phyloP scores from a whole-genome alignment of 78 protist species.

The Ministeria vibrans region DNA sequence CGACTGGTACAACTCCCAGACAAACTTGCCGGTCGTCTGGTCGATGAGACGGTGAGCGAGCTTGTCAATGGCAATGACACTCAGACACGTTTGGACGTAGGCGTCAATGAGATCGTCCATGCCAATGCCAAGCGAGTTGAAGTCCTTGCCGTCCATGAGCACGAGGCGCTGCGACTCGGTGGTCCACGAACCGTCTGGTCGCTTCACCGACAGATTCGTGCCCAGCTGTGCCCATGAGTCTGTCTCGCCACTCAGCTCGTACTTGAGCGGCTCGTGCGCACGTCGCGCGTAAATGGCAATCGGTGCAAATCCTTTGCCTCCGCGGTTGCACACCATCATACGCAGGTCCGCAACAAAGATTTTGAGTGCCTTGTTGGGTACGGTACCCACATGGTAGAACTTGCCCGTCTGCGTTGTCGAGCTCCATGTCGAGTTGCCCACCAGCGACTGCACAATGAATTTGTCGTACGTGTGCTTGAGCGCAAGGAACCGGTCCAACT shows the following conservation, averaged over 20 bases:
- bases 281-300: constrained; percentile 42
- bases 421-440: constrained; percentile 46
- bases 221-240: constrained; percentile 58
- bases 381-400: constrained; percentile 56
- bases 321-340: constrained; percentile 37
- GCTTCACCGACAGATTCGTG: constrained; percentile 35
- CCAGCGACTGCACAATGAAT: constrained; percentile 53
- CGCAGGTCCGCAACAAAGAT: constrained; percentile 46
- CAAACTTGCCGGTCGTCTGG: no score
- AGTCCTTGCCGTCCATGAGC: constrained; percentile 36
- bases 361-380: constrained; percentile 17
- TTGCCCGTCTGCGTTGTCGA: background rate
- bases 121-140: constrained; percentile 49
- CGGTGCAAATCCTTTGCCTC: constrained; percentile 31
- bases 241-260: background rate
- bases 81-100: constrained; percentile 43
- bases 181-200: constrained; percentile 17
- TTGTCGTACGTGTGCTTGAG: constrained; percentile 27
- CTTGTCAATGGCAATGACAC: constrained; percentile 45
- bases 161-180: constrained; percentile 49
- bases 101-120: constrained; percentile 59
- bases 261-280: constrained; percentile 28
- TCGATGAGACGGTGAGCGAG: constrained; percentile 19
- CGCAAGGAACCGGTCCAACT: constrained; percentile 44
- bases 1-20: no score